Percentiles rank a stretch among this genome's conserved stretches.
Conservation (phyloP, 345 rosid species). For the Draba incana region DNA sequence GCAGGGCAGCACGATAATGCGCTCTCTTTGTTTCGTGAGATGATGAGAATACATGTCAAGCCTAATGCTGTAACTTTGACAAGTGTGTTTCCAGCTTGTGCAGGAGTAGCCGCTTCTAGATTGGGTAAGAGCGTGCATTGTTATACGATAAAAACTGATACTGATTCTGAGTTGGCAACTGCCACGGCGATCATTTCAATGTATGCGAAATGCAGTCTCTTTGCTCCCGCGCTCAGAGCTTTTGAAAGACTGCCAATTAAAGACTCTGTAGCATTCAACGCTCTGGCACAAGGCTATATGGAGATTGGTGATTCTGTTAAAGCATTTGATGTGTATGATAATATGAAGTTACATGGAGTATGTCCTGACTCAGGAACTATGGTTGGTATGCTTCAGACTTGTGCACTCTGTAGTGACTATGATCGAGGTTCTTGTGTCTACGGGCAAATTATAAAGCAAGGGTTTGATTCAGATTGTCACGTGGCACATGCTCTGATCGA, state of each 20-base stretch:
- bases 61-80: constrained; percentile 53
- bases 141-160: constrained; percentile 50
- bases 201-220: constrained; percentile 58
- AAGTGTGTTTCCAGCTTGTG: constrained; percentile 59
- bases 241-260: constrained; percentile 51
- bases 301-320: constrained; percentile 47
- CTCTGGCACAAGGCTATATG: constrained; percentile 55
- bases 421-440: constrained; percentile 52
- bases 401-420: constrained; percentile 47
- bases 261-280: constrained; percentile 65
- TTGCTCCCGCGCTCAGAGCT: constrained; percentile 43
- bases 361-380: constrained; percentile 56
- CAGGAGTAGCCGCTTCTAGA: constrained; percentile 41
- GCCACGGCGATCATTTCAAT: constrained; percentile 61
- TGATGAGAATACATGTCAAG: constrained; percentile 49
- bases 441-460: constrained; percentile 48
- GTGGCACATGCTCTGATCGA: constrained; percentile 58
- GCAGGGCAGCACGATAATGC: constrained; percentile 57
- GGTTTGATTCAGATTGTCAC: constrained; percentile 51
- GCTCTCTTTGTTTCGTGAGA: constrained; percentile 50
- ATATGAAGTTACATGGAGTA: constrained; percentile 46
- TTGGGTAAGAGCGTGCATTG: constrained; percentile 68
- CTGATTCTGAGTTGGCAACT: constrained; percentile 47
- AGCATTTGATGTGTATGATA: constrained; percentile 49
- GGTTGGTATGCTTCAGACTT: constrained; percentile 57